These are phyloP conservation scores for Boletus subparvulus DNA, from an alignment of 768 basidiomycete species.

Conservation along the genomic window DNA sequence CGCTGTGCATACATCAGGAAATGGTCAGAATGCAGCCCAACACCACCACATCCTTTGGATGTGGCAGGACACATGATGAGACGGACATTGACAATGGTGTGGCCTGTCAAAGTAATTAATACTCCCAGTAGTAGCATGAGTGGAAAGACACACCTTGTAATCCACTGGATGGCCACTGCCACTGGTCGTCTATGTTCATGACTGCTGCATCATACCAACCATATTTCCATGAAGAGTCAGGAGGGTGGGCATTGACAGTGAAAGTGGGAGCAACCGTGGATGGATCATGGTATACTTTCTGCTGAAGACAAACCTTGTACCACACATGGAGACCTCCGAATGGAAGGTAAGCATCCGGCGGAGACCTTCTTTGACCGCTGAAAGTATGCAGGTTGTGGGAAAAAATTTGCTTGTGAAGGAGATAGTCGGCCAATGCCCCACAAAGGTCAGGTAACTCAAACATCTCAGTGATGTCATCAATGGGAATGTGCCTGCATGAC, in stretches of 20 bases:
- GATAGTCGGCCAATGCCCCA: background rate
- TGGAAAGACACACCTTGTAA: background rate
- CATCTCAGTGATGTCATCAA: background rate
- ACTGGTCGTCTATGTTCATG: background rate
- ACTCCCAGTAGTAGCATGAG: too few relatives aligned
- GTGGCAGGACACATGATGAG: too few relatives aligned
- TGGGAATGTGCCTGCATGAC: fast-evolving
- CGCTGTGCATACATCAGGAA: background rate
- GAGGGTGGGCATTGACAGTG: background rate
- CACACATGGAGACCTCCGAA: background rate
- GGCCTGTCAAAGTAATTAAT: too few relatives aligned
- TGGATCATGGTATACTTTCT: background rate
- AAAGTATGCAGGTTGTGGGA: background rate
- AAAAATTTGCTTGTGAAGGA: background rate
- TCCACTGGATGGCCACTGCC: background rate
- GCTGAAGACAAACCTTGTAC: background rate
- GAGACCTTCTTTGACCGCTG: background rate
- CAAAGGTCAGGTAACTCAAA: too few relatives aligned
- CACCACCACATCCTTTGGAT: too few relatives aligned
- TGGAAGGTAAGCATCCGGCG: too few relatives aligned
- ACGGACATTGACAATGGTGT: too few relatives aligned
- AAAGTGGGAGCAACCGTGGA: background rate
- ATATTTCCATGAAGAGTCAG: background rate
- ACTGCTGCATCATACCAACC: background rate
- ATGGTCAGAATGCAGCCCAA: background rate